These are phyloP conservation scores for Hymenoscyphus occultus DNA, from an alignment of 2,329 filamentous ascomycete species.

Conservation along the genomic window DNA sequence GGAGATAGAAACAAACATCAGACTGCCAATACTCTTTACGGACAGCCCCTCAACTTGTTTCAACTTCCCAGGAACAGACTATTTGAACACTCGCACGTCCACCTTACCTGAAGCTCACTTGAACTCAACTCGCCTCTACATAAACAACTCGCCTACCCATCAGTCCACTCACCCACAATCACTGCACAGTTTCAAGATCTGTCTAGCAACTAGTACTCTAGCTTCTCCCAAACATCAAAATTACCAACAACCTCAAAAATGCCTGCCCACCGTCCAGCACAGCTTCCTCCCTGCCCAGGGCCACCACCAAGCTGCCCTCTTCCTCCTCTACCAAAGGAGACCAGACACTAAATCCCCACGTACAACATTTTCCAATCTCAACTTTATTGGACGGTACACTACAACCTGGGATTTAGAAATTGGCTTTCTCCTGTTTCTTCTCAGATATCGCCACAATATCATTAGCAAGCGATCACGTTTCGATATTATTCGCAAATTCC, in stretches of 20 bases:
- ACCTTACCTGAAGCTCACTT: not conserved
- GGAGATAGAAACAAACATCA: conserved; percentile 15
- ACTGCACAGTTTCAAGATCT: not conserved
- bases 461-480: conserved; percentile 9
- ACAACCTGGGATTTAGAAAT: conserved; percentile 11
- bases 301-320: conserved; percentile 63
- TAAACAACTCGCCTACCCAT: not conserved
- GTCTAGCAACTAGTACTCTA: conserved; percentile 13
- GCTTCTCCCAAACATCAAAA: not conserved
- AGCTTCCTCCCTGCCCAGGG: conserved; percentile 65
- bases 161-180: not conserved
- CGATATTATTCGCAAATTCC: conserved; percentile 8
- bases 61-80: conserved; percentile 15
- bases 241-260: conserved; percentile 40
- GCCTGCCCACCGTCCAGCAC: conserved; percentile 57
- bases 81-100: conserved; percentile 13
- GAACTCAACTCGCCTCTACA: not conserved
- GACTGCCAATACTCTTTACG: conserved; percentile 14
- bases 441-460: conserved; percentile 2
- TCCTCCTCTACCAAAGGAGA: conserved; percentile 61
- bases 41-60: conserved; percentile 14
- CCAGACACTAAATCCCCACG: not conserved
- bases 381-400: conserved; percentile 7
- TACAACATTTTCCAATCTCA: conserved; percentile 1
- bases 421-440: conserved; percentile 6